Conservation (phyloP, 176 grass and related monocot species). For the Typha latifolia region DNA sequence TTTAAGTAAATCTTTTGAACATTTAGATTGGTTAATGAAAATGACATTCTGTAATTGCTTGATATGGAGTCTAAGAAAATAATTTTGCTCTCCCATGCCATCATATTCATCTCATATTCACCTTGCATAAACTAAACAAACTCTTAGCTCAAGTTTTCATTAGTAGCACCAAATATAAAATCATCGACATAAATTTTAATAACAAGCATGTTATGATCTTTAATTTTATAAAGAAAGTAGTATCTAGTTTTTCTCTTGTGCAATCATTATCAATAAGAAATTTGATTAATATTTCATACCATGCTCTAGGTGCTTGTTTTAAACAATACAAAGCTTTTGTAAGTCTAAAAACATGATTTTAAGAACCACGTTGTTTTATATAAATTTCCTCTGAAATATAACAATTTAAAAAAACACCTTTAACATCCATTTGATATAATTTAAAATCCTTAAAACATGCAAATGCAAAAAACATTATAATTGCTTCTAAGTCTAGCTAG, state of each 20-base stretch:
- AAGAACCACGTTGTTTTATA: not conserved
- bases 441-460: not conserved
- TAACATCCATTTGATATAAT: constrained; percentile 10
- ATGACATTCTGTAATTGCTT: not conserved
- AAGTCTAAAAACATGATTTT: constrained; percentile 3
- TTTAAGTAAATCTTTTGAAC: not conserved
- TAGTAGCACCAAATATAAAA: too few species aligned
- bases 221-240: not conserved
- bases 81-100: too few species aligned
- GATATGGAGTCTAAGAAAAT: not conserved
- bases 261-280: constrained; percentile 2
- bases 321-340: not conserved
- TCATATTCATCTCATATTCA: too few species aligned
- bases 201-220: too few species aligned
- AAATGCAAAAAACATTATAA: not conserved
- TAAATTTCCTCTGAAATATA: not conserved
- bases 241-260: not conserved
- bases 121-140: too few species aligned
- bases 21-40: not conserved
- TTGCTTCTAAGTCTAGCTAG: constrained; percentile 3
- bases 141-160: too few species aligned
- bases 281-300: not conserved
- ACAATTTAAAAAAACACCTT: not conserved
- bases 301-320: constrained; percentile 10
- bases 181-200: too few species aligned